phyloP scores from a whole-genome alignment of 2,329 filamentous ascomycete species.

The Tolypocladium tropicale region DNA sequence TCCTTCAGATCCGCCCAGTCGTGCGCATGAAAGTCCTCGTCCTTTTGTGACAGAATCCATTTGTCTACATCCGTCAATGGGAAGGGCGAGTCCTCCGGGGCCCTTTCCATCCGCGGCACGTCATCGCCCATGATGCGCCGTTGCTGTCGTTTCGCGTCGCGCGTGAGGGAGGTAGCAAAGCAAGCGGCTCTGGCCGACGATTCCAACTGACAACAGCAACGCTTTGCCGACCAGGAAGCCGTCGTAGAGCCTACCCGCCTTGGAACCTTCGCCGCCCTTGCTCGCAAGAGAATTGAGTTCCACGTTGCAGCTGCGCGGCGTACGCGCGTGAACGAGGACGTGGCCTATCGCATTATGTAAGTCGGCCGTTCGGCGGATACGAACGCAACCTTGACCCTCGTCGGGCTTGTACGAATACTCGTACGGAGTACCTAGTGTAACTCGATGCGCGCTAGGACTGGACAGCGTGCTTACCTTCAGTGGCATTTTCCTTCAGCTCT shows the following conservation, averaged over 20 bases:
- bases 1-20: constrained; percentile 63
- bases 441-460: too few species aligned
- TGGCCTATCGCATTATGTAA: background rate
- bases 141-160: background rate
- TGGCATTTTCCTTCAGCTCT: background rate
- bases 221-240: background rate
- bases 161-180: background rate
- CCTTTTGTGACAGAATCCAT: constrained; percentile 50
- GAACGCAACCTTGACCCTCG: background rate
- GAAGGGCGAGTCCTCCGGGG: constrained; percentile 37
- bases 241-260: background rate
- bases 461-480: too few species aligned
- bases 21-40: constrained; percentile 60
- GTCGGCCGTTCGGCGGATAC: background rate
- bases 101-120: background rate
- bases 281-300: background rate
- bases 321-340: background rate
- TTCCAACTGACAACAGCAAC: background rate
- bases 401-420: too few species aligned
- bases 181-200: background rate
- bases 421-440: too few species aligned
- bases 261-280: background rate
- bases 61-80: constrained; percentile 49
- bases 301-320: background rate
- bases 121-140: constrained; percentile 28